Evolutionary conservation across 306 rosid species (phyloP), one percentile per base, ranked within the genome.

Genomic region (Inga leiocalycina): DNA sequence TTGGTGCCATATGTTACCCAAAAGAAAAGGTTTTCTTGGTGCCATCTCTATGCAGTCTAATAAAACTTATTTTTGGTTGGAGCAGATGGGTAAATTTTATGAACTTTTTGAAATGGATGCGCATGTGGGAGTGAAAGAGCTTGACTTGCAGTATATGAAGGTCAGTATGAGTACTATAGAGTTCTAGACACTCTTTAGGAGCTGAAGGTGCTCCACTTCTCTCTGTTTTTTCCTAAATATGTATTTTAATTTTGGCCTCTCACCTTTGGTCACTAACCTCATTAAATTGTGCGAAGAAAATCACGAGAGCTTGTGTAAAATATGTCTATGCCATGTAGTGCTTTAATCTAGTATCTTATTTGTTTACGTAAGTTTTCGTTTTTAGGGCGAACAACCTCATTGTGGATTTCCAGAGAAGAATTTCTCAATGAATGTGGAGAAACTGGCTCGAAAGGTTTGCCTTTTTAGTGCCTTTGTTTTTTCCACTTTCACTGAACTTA

Each of bases 101-200:
- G 98, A 96, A 89, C 97, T 94, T 83, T 94, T 90, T 89, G 98
- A 96, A 84, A 94, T 96, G 99, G 99, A 94, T 85, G 98, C 99
- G 9, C 99, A 96, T 78, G 76, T 88, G 32, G 99, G 94, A 79
- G 94, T 86, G 39, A 92, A 92, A 85, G 99, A 92, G 75, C 97
- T 96, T 81, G 90, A 84, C 81, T 91, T 94, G 89, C 99, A 96
- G 81, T 96, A 91, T 85, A 94, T 96, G 99, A 96, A 89, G 99
- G 98, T 81, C 43, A 44, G 86, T 70, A 48, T 52, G 81, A 71
- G 76, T 79, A 49, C 41, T 77, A 59, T 70, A 34, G 81, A 77
- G 77, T 71, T 59, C 44, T 82, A 37, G 34, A 71, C 74, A 67
- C 48, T 71, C 45, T 72, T 76, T 27, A 46, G 71, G 62, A 71